These are phyloP conservation scores for Eucalyptus lansdowneana DNA, from an alignment of 345 rosid species.

Conservation along the genomic window DNA sequence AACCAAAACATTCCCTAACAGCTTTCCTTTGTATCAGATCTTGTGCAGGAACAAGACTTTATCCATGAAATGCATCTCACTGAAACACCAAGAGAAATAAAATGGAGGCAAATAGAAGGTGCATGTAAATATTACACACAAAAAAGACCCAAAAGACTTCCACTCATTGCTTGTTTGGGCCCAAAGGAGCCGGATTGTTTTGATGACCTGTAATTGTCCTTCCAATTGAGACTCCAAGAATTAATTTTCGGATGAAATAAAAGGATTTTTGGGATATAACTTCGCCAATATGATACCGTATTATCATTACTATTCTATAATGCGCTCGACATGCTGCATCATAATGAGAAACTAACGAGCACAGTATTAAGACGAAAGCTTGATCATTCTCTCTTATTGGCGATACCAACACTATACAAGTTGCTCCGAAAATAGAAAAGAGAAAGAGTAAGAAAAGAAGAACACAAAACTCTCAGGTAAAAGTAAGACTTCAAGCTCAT, in stretches of 20 bases:
- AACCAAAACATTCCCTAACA: not conserved
- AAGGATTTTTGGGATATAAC: not conserved
- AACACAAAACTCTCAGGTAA: not conserved
- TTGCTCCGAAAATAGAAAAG: not conserved
- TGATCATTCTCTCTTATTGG: not conserved
- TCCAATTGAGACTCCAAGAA: not conserved
- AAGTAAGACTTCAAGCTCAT: not conserved
- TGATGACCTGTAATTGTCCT: not conserved
- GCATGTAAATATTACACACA: not conserved
- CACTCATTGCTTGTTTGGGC: not conserved
- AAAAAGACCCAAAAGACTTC: not conserved
- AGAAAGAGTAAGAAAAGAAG: not conserved
- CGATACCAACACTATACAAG: not conserved
- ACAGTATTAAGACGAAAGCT: not conserved
- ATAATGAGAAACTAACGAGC: not conserved
- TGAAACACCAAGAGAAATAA: not conserved
- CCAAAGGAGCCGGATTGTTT: not conserved
- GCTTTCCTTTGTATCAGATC: not conserved
- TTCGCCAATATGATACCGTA: not conserved
- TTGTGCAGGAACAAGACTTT: not conserved
- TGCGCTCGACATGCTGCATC: not conserved
- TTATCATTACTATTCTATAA: not conserved
- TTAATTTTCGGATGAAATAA: not conserved
- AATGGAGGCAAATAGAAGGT: not conserved
- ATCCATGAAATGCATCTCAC: not conserved